Evolutionary conservation across 2,329 filamentous ascomycete genomes (phyloP).

Genomic region (Neofusicoccum sp.): DNA sequence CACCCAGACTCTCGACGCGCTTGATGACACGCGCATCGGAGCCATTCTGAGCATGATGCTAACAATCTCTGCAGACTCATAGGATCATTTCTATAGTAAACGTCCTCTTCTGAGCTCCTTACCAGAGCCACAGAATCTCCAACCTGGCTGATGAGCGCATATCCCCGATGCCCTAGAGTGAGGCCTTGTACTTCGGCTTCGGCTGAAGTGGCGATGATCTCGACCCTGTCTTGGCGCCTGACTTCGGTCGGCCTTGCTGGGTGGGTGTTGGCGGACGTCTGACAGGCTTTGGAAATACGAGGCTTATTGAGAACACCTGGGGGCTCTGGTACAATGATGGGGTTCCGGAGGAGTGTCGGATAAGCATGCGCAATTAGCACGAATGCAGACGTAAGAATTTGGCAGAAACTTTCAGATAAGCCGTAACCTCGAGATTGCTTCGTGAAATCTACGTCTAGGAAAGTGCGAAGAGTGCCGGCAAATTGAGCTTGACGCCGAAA

Average conservation of each 20-base stretch:
- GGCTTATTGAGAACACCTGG: neutral
- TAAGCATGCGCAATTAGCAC: neutral
- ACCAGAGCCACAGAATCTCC: conserved; percentile 84
- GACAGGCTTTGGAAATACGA: conserved; percentile 59
- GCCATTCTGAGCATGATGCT: neutral
- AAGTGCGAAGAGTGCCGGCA: neutral
- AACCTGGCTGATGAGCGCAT: conserved; percentile 85
- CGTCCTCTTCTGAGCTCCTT: conserved; percentile 87
- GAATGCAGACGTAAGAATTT: neutral
- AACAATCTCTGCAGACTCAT: conserved; percentile 22
- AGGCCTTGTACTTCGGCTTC: conserved; percentile 66
- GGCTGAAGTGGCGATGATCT: conserved; percentile 96
- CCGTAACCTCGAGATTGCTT: neutral
- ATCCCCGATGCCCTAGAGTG: conserved; percentile 90
- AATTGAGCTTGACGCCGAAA: neutral
- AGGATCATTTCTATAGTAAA: conserved; percentile 99
- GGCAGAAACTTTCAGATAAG: neutral
- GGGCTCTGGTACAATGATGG: neutral
- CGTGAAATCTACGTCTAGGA: conserved; percentile 8
- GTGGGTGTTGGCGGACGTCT: conserved; percentile 83
- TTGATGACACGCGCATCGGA: too few relatives aligned
- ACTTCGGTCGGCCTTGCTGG: conserved; percentile 74
- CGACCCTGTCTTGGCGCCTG: conserved; percentile 68
- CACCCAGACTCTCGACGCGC: neutral
- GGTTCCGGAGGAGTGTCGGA: neutral